phyloP scores from a whole-genome alignment of 2,329 filamentous ascomycete genomes.

The Chalara sp. region DNA sequence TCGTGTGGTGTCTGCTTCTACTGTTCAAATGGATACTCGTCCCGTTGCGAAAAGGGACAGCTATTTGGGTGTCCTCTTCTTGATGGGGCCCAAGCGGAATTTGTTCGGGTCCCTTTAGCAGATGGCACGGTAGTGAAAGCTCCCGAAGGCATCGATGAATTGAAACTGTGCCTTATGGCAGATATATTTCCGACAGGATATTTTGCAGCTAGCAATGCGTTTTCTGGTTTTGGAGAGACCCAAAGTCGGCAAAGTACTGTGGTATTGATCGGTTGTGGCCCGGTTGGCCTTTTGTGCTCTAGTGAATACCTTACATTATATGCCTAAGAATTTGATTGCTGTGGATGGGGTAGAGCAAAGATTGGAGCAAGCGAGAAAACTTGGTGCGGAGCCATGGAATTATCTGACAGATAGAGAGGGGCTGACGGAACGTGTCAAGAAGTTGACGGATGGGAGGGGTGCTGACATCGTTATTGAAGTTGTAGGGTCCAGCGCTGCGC shows the following conservation, averaged over 20 bases:
- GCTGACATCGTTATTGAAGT: conserved; percentile 82
- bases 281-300: conserved; percentile 74
- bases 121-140: conserved; percentile 72
- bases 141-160: conserved; percentile 61
- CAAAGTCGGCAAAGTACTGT: conserved; percentile 37
- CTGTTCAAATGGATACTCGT: conserved; percentile 68
- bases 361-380: conserved; percentile 61
- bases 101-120: conserved; percentile 70
- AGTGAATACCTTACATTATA: conserved; percentile 67
- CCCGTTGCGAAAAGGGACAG: conserved; percentile 63
- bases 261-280: conserved; percentile 78
- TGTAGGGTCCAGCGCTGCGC: conserved; percentile 61
- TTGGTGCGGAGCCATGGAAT: conserved; percentile 81
- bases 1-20: conserved; percentile 84
- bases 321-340: conserved; percentile 70
- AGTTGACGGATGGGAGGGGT: conserved; percentile 71
- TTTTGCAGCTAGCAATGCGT: conserved; percentile 73
- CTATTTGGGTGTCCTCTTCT: conserved; percentile 64
- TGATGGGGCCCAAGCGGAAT: conserved; percentile 76
- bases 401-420: conserved; percentile 60
- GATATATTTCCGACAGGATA: conserved; percentile 85
- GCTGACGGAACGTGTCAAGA: conserved; percentile 65
- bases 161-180: conserved; percentile 70
- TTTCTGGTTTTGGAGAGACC: conserved; percentile 27
- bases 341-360: conserved; percentile 72